phyloP scores from a whole-genome alignment of 1,139 yeast genomes.

The Zygosaccharomyces sapae region DNA sequence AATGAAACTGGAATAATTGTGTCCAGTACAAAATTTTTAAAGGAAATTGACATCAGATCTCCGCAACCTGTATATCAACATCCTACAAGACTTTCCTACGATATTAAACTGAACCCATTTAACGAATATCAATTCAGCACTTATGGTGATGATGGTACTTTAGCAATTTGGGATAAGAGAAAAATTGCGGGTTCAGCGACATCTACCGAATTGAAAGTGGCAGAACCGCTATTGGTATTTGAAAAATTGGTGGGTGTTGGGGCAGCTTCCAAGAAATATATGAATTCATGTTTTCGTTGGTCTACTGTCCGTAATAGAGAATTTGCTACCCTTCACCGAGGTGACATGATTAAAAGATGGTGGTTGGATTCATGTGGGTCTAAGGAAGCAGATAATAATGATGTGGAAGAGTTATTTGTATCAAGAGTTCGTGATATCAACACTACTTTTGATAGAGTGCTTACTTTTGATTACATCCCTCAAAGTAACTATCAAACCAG shows the following conservation, averaged over 20 bases:
- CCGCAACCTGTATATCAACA: constrained; percentile 70
- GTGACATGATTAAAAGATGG: constrained; percentile 79
- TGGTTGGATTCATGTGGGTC: constrained; percentile 50
- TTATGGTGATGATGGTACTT: constrained; percentile 76
- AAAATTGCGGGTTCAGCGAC: constrained; percentile 41
- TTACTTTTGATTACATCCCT: constrained; percentile 79
- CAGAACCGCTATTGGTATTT: constrained; percentile 61
- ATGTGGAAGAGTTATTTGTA: constrained; percentile 61
- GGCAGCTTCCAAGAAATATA: constrained; percentile 58
- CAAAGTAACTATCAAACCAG: constrained; percentile 44
- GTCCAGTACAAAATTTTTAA: constrained; percentile 71
- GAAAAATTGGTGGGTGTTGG: constrained; percentile 54
- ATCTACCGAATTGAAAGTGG: constrained; percentile 24
- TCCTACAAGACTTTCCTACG: constrained; percentile 70
- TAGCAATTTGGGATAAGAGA: constrained; percentile 85
- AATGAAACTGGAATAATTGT: constrained; percentile 61
- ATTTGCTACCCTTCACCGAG: constrained; percentile 74
- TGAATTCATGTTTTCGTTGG: constrained; percentile 65
- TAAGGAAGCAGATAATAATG: constrained; percentile 16
- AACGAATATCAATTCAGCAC: constrained; percentile 64
- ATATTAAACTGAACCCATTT: constrained; percentile 66
- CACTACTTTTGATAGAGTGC: constrained; percentile 75
- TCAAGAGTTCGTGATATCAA: constrained; percentile 70
- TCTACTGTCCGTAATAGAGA: constrained; percentile 68
- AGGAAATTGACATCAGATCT: constrained; percentile 72